Base-by-base conservation (phyloP, 2,329 filamentous ascomycete genomes). In the Aspergillus luchuensis region DNA sequence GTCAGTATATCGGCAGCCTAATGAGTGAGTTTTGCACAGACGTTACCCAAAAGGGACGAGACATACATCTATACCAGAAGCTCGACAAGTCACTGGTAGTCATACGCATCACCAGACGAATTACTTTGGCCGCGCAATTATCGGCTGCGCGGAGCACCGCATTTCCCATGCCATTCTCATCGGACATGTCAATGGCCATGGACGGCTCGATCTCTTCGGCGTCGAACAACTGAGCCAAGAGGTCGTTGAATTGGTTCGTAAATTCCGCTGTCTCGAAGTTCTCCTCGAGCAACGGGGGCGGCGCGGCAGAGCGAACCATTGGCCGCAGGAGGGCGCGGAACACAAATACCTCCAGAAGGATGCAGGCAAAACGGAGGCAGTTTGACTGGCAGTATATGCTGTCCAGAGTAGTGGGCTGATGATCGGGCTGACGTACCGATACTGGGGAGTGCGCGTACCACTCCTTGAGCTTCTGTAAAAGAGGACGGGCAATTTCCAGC, bases 11-110 rank as follows among this genome's bases (percentile, higher is more conserved):
- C 11, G 4, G 10, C 33, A 2, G 10, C 33, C 33, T 2, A 36
- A 4, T 36, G 33, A 5, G 4, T 13, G 11, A 19, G 28, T 28
- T 38, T 58, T 10, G 5, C 13, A 1, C 15, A 6, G 8, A 11
- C 28, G 28, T 30, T 8, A 11, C 28, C 10, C 28, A 8, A 30
- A 30, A 30, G n/a, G n/a, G 36, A 30, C 3, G 7, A 10, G 8
- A 66, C 71, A 38, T 69, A 73, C 72, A 75, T 4, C 71, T 73
- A 52, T 74, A 72, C 72, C 72, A 74, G 28, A 74, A 74, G 1
- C 66, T 66, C 0, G 65, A 69, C 28, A 72, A 71, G 33, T 73
- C 71, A 45, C 67, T 68, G 1, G 70, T 62, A 8, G 69, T 68
- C 53, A 75, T 63, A 7, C 67, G 62, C 33, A 63, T 58, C 0